phyloP scores from a whole-genome alignment of 148 eudicot species.

The Chenopodium formosanum region DNA sequence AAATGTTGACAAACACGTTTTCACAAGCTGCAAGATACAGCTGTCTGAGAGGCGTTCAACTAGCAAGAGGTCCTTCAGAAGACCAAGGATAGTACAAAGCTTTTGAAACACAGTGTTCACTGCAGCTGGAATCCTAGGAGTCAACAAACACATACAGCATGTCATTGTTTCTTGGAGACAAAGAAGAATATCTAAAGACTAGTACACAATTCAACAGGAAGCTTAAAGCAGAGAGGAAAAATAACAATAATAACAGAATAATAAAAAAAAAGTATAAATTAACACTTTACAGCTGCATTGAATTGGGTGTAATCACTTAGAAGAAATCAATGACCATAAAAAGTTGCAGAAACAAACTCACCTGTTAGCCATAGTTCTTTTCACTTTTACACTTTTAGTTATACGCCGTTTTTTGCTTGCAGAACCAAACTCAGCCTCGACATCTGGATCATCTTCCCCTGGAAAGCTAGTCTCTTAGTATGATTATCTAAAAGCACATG shows the following conservation, averaged over 20 bases:
- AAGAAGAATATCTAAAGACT: background rate
- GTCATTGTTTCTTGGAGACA: constrained; percentile 7
- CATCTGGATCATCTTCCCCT: constrained; percentile 78
- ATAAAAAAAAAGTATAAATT: background rate
- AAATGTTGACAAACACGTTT: constrained; percentile 79
- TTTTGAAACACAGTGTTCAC: constrained; percentile 74
- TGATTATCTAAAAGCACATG: background rate
- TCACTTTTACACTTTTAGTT: constrained; percentile 57
- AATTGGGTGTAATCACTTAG: background rate
- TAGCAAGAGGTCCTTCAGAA: constrained; percentile 71
- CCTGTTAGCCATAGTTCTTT: constrained; percentile 67
- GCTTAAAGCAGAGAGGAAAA: background rate
- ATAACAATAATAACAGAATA: background rate
- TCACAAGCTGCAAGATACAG: constrained; percentile 85
- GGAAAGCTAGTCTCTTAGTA: constrained; percentile 14
- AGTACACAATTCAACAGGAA: constrained; percentile 15
- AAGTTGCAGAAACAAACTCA: constrained; percentile 17
- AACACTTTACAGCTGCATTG: background rate
- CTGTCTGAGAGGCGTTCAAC: constrained; percentile 91
- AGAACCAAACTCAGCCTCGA: constrained; percentile 64
- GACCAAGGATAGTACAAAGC: constrained; percentile 77
- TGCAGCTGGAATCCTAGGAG: constrained; percentile 62
- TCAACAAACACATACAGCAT: constrained; percentile 21
- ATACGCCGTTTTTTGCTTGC: constrained; percentile 82
- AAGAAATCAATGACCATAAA: background rate